A percentile compares a stretch with the other conserved stretches of the same genome.
Conservation (phyloP, 177 flowering plant genomes). For the Telopea speciosissima region DNA sequence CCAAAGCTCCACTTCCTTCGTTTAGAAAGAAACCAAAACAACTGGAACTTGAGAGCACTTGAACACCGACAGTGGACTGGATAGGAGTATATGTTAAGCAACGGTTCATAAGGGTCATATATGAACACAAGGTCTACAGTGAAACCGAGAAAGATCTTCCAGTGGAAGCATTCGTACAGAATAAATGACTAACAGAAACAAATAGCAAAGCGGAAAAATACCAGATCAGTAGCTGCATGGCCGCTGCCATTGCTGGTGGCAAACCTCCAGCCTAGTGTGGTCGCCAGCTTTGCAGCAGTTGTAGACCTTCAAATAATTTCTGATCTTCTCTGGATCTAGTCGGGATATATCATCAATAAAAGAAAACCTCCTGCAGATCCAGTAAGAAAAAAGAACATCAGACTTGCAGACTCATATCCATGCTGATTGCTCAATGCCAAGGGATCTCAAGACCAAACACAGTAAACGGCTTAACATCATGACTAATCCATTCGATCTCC, state of each 20-base stretch:
- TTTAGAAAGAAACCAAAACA: neutral
- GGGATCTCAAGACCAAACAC: neutral
- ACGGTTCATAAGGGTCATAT: neutral
- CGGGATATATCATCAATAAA: conserved; percentile 16
- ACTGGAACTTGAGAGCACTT: too few species aligned
- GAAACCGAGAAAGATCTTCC: neutral
- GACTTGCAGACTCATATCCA: conserved; percentile 1
- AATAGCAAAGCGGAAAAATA: conserved; percentile 11
- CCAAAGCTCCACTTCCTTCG: too few species aligned
- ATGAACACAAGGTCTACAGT: neutral
- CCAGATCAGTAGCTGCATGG: conserved; percentile 48
- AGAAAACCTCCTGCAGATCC: conserved; percentile 27
- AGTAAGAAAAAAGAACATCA: neutral
- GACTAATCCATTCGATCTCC: neutral
- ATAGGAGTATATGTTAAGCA: neutral
- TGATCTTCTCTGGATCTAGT: conserved; percentile 32
- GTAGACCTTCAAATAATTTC: conserved; percentile 13
- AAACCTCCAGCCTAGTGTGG: conserved; percentile 55
- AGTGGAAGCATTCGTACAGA: too few species aligned
- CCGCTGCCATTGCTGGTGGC: conserved; percentile 55
- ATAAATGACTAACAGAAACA: neutral
- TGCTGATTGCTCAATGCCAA: neutral
- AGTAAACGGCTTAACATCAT: neutral
- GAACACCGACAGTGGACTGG: neutral
- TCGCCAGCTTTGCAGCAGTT: conserved; percentile 50